Base-by-base conservation (phyloP, 208 protist species). In the Trypanosoma melophagium region DNA sequence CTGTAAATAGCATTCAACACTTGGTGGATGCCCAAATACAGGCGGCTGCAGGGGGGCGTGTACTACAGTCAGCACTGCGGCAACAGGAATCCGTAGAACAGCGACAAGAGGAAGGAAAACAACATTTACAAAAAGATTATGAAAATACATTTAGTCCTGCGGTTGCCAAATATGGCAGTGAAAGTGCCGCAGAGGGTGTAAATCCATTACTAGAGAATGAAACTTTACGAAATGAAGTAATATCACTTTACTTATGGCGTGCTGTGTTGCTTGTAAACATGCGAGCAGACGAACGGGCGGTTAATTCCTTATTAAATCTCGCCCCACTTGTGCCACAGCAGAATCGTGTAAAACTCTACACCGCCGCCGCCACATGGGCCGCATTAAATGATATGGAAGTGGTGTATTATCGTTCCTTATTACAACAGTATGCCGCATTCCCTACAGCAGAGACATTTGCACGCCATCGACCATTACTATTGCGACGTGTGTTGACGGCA, bases 321-420 rank as follows among this genome's bases (percentile, higher is more conserved):
- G 84, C 81, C 38, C 60, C 51, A 25, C 53, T 69, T 8, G 57
- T 94, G 1, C 25, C 74, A 70, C 53, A 72, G 35, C 35, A 73
- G 24, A 28, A 44, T 64, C 81, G 85, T 25, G 77, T 74, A 7
- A 61, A 80, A 1, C 60, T 92, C 50, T 81, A 74, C 66, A 78
- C 57, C 42, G 66, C 89, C 16, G 89, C 89, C 3, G 79, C 79
- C 19, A 61, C 71, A n/a, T 94, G 89, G 89, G 89, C 85, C 31
- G 64, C 42, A 31, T 75, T 94, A 31, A 90, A 89, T 74, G 89
- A 94, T 70, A 92, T 92, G 85, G 85, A 94, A 68, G 66, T 92
- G 25, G 76, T 92, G 35, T 91, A 89, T 60, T 94, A 89, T 66
- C 80, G 86, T 49, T 83, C 77, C 35, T 55, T 92, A 3, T 40